A percentile compares a stretch with the other conserved stretches of the same genome.
These are phyloP conservation scores for Crepidotus variabilis DNA, from an alignment of 768 basidiomycete genomes.

Conservation along the genomic window DNA sequence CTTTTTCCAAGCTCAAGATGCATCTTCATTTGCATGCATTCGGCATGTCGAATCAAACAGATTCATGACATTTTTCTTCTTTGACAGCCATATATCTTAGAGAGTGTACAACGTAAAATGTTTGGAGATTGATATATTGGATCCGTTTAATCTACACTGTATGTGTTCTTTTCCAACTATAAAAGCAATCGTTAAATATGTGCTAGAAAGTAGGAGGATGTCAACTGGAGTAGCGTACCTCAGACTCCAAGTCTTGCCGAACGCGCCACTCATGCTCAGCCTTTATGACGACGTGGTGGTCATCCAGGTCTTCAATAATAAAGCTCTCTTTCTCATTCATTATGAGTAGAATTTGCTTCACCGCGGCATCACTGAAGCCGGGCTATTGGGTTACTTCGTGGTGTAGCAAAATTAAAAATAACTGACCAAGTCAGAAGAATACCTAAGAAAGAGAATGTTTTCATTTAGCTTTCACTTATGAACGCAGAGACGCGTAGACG, in stretches of 20 bases:
- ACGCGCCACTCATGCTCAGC: conserved; percentile 79
- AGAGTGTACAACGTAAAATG: no score
- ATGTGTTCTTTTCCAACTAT: conserved; percentile 1
- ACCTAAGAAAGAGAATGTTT: conserved; percentile 32
- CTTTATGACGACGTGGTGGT: conserved; percentile 79
- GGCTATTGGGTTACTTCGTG: not conserved
- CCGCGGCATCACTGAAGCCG: conserved; percentile 69
- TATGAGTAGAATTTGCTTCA: conserved; percentile 80
- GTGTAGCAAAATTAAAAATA: not conserved
- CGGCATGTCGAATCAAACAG: no score
- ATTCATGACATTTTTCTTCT: no score
- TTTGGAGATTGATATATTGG: conserved; percentile 22
- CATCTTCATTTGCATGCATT: no score
- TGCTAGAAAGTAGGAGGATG: not conserved
- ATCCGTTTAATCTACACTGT: not conserved
- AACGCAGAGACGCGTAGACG: conserved; percentile 1
- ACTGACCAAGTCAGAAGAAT: conserved; percentile 65
- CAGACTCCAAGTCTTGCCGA: conserved; percentile 65
- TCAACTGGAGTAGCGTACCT: conserved; percentile 51
- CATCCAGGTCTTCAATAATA: conserved; percentile 85
- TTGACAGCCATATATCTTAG: no score
- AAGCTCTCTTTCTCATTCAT: conserved; percentile 81
- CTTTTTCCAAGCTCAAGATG: no score
- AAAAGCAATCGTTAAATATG: not conserved
- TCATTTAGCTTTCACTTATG: not conserved